A percentile compares a stretch with the other conserved stretches of the same genome.
phyloP scores from a whole-genome alignment of 805 yeast species.

The Tanozyma kutaoensis region DNA sequence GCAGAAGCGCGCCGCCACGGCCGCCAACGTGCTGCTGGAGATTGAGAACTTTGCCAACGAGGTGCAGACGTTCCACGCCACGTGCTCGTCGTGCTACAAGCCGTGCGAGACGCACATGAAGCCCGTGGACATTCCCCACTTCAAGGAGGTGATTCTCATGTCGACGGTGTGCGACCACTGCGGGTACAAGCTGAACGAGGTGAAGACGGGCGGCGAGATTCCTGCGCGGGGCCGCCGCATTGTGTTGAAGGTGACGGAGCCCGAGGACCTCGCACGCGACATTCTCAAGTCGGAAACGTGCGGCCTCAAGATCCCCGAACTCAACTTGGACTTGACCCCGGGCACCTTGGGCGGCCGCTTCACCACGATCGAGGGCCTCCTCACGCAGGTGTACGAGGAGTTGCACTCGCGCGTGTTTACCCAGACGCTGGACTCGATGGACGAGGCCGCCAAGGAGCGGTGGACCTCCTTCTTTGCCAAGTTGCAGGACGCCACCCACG shows the following conservation, averaged over 20 bases:
- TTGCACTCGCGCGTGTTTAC: conserved; percentile 73
- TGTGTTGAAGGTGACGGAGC: conserved; percentile 65
- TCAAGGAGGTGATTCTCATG: conserved; percentile 95
- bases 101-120: conserved; percentile 93
- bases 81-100: conserved; percentile 81
- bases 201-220: conserved; percentile 95
- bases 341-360: conserved; percentile 98
- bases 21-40: conserved; percentile 28
- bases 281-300: conserved; percentile 92
- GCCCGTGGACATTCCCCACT: conserved; percentile 91
- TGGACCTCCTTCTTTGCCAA: conserved; percentile 74
- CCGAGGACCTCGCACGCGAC: conserved; percentile 90
- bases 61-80: conserved; percentile 84
- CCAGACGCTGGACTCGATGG: conserved; percentile 88
- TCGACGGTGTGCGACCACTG: conserved; percentile 85
- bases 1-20: conserved; percentile 28
- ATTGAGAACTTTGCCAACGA: conserved; percentile 81
- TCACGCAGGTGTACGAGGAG: conserved; percentile 83
- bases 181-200: conserved; percentile 95
- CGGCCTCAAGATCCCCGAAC: conserved; percentile 73
- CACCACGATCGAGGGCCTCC: conserved; percentile 90
- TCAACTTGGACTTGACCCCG: conserved; percentile 79
- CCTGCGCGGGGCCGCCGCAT: conserved; percentile 76
- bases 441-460: conserved; percentile 54
- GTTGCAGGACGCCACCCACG: conserved; percentile 68